Percentiles rank a stretch among this genome's conserved stretches.
These are phyloP conservation scores for Diaporthe sp. DNA, from an alignment of 2,329 filamentous ascomycete genomes.

Conservation along the genomic window DNA sequence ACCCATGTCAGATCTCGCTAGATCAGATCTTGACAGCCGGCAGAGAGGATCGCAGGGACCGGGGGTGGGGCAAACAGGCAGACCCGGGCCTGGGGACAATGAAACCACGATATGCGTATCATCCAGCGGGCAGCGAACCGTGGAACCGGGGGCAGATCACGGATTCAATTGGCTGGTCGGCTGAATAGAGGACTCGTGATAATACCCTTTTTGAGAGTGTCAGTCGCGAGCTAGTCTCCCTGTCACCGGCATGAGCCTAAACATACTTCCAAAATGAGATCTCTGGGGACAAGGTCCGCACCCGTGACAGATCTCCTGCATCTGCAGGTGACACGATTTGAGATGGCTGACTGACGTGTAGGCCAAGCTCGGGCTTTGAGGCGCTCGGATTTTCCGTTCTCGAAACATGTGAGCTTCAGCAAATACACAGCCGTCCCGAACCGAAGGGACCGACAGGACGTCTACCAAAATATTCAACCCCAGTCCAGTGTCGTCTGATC, in stretches of 20 bases:
- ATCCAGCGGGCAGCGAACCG: constrained; percentile 5
- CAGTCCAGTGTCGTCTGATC: constrained; percentile 1
- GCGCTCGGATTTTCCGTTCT: neutral
- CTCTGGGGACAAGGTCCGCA: neutral
- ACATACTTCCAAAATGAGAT: constrained; percentile 27
- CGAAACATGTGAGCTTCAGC: constrained; percentile 29
- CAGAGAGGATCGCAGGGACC: neutral
- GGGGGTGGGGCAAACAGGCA: neutral
- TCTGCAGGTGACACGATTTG: neutral
- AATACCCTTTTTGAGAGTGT: constrained; percentile 31
- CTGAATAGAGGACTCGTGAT: constrained; percentile 6
- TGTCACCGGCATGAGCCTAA: constrained; percentile 22
- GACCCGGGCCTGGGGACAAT: neutral
- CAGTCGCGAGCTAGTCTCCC: constrained; percentile 21
- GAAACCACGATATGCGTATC: constrained; percentile 20
- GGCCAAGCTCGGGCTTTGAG: neutral
- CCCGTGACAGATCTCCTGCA: neutral
- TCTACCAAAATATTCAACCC: neutral
- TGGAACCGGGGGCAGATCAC: neutral
- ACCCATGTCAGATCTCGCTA: constrained; percentile 7
- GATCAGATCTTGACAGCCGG: constrained; percentile 17
- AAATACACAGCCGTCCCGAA: neutral
- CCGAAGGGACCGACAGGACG: neutral
- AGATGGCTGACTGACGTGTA: neutral
- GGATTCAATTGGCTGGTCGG: constrained; percentile 12